These are phyloP conservation scores for Quercus gilva DNA, from an alignment of 306 rosid genomes.

Conservation along the genomic window DNA sequence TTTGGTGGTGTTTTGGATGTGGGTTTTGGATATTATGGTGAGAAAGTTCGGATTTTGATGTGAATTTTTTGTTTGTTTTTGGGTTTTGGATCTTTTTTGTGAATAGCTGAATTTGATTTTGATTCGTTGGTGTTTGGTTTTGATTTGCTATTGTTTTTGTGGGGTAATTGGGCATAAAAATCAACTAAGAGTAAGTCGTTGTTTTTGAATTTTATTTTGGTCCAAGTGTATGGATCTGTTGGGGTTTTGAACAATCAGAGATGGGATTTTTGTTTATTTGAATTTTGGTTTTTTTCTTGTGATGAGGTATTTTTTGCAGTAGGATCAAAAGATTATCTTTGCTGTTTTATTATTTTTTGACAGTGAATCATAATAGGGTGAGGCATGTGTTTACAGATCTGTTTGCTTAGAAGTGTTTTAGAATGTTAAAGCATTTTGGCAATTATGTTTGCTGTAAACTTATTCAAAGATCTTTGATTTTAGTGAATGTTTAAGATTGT, in stretches of 20 bases:
- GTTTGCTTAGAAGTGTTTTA: neutral
- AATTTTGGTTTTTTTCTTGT: neutral
- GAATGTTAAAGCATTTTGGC: neutral
- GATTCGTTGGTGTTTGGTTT: neutral
- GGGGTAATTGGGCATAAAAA: neutral
- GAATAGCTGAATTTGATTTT: neutral
- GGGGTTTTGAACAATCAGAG: neutral
- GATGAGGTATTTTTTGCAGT: neutral
- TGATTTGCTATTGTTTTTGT: neutral
- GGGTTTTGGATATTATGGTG: neutral
- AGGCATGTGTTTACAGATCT: neutral
- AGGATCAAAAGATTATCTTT: neutral
- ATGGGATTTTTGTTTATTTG: neutral
- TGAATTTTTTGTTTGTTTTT: neutral
- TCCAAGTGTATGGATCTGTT: neutral
- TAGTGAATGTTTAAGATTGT: neutral
- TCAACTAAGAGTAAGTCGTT: neutral
- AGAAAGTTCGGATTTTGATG: slow-evolving; percentile 6
- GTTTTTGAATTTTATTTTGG: neutral
- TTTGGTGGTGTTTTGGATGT: neutral
- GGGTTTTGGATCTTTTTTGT: neutral
- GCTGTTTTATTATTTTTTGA: neutral
- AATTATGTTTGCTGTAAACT: neutral
- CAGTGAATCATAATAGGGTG: neutral
- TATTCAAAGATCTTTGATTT: neutral